Conservation (phyloP, 495 filamentous ascomycete species). For the Ascodesmis nigricans region DNA sequence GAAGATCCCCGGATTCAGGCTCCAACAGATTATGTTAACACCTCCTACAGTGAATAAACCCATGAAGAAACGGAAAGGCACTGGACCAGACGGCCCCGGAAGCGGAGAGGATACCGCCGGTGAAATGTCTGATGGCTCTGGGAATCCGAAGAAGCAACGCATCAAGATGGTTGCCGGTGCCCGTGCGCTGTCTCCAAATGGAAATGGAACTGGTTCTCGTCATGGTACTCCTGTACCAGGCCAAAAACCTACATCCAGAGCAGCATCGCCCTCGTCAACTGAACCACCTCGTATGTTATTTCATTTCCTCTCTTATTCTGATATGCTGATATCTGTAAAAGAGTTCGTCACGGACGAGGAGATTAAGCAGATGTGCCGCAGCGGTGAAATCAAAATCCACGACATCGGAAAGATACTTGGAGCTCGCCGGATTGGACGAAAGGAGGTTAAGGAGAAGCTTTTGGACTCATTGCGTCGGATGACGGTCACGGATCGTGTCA, state of each 20-base stretch:
- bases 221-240: conserved; percentile 31
- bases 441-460: conserved; percentile 13
- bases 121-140: conserved; percentile 49
- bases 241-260: conserved; percentile 26
- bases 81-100: conserved; percentile 43
- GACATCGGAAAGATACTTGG: conserved; percentile 16
- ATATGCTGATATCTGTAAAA: conserved; percentile 4
- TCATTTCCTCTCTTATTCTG: conserved; percentile 3
- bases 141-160: conserved; percentile 37
- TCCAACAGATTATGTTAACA: conserved; percentile 22
- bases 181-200: conserved; percentile 20
- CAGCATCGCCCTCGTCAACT: conserved; percentile 32
- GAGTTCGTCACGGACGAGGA: conserved; percentile 44
- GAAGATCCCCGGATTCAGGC: conserved; percentile 22
- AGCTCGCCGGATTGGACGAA: conserved; percentile 11
- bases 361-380: conserved; percentile 43
- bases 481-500: conserved; percentile 10
- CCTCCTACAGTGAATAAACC: conserved; percentile 24
- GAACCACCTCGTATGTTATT: conserved; percentile 20
- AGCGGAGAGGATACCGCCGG: conserved; percentile 59
- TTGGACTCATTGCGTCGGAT: conserved; percentile 14
- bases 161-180: conserved; percentile 32
- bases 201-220: conserved; percentile 28
- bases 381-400: conserved; percentile 38
- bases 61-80: conserved; percentile 24